Evolutionary conservation across 371 early-diverging fungal species (phyloP), one percentile per base, ranked within the genome.

Genomic region (Massospora cicadina): DNA sequence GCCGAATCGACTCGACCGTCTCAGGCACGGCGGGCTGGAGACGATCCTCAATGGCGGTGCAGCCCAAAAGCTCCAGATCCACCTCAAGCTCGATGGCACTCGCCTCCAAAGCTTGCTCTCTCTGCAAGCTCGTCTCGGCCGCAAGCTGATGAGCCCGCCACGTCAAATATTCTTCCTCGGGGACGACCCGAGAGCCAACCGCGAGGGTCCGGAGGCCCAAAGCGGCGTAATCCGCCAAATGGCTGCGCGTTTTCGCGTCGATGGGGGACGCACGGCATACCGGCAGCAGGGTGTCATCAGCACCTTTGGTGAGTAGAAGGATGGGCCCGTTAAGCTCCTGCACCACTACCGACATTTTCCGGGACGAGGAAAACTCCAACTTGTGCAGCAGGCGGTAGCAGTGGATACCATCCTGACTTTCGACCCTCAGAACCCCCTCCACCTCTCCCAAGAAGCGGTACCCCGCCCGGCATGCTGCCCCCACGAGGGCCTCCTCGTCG

Each of bases 1-100:
- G 78, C 0, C 93, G 83, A 30, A 96, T 78, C 58, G 79, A 77
- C 59, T 82, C 83, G 65, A 99, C 90, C 0, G 98, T 90, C 67
- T 91, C 87, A n/a, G 91, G 90, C 0, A 97, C 98, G 26, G 90
- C 87, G 1, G 81, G 85, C 70, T 98, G 98, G 32, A 99, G 75
- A 63, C 88, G 82, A 74, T 92, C 92, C 73, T 94, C 95, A 65
- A 97, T 89, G n/a, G 88, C 93, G 0, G 93, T 89, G 12, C 85
- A 82, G 1, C 94, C 97, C 26, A 89, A 76, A 62, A 88, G 69
- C 29, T 81, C 69, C 71, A 89, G 71, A 55, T 83, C 78, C 21
- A 31, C 23, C 56, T 59, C 66, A 1, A 59, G 33, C 13, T 26
- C 21, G 3, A 43, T 28, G 33, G 30, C 54, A 23, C 57, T 24